Conservation (phyloP, 2,329 filamentous ascomycete genomes). For the Fusarium sulawesiense region DNA sequence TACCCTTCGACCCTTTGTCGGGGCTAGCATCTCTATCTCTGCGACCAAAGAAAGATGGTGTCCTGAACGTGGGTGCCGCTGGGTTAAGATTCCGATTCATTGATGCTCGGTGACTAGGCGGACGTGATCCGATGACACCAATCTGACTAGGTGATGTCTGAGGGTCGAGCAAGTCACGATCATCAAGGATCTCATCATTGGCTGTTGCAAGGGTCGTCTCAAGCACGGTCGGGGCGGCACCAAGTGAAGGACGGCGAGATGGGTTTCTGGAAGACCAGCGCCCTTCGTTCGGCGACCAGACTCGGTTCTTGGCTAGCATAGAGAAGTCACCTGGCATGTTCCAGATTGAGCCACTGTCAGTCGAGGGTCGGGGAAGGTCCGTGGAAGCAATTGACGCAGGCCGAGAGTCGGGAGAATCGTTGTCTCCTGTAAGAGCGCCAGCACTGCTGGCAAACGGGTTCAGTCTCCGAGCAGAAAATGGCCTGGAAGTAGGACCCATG, state of each 20-base stretch:
- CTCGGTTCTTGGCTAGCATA: slow-evolving; percentile 64
- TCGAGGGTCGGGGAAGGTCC: slow-evolving; percentile 80
- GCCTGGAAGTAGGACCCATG: slow-evolving; percentile 48
- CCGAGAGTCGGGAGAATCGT: slow-evolving; percentile 69
- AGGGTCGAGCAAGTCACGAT: slow-evolving; percentile 65
- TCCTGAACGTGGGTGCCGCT: slow-evolving; percentile 87
- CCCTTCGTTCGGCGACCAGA: slow-evolving; percentile 73
- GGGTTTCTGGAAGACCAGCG: slow-evolving; percentile 71
- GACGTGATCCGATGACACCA: slow-evolving; percentile 83
- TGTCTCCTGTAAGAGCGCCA: slow-evolving; percentile 62
- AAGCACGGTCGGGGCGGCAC: slow-evolving; percentile 75
- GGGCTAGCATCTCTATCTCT: slow-evolving; percentile 52
- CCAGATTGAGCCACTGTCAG: slow-evolving; percentile 81
- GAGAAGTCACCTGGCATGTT: slow-evolving; percentile 64
- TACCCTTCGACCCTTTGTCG: slow-evolving; percentile 47
- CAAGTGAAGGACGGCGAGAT: slow-evolving; percentile 83
- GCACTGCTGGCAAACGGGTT: slow-evolving; percentile 64
- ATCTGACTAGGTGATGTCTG: slow-evolving; percentile 68
- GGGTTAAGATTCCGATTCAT: slow-evolving; percentile 81
- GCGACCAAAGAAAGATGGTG: slow-evolving; percentile 70
- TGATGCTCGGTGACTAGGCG: slow-evolving; percentile 57
- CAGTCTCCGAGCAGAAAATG: slow-evolving; percentile 57
- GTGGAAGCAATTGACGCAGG: slow-evolving; percentile 76
- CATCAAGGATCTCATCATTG: slow-evolving; percentile 72
- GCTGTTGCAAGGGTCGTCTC: slow-evolving; percentile 72